A percentile compares a stretch with the other conserved stretches of the same genome.
Evolutionary conservation across 164 flowering plant genomes (phyloP).

Genomic region (Magnolia kwangsiensis): DNA sequence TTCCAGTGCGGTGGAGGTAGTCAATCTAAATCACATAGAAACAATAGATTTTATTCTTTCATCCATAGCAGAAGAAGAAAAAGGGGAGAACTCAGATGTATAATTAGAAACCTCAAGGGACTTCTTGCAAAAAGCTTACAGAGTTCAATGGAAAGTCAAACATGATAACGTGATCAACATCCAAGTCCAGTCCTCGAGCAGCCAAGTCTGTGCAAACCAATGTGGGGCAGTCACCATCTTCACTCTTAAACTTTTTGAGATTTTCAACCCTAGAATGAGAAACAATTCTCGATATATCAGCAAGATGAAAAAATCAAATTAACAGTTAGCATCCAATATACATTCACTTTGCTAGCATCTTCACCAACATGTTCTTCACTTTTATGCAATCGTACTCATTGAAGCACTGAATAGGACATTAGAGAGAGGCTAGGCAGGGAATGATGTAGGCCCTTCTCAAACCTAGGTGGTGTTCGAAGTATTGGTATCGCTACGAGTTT

Average conservation of each 20-base stretch:
- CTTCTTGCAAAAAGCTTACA: constrained; percentile 38
- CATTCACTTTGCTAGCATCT: neutral
- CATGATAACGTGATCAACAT: constrained; percentile 98
- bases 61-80: neutral
- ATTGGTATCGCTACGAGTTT: too few species aligned
- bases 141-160: constrained; percentile 91
- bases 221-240: constrained; percentile 92
- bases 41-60: neutral
- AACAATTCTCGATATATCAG: neutral
- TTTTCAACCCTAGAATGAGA: constrained; percentile 69
- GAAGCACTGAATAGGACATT: too few species aligned
- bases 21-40: constrained; percentile 59
- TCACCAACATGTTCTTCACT: too few species aligned
- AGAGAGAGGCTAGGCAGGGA: too few species aligned
- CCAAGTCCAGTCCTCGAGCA: constrained; percentile 95
- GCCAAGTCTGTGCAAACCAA: constrained; percentile 98
- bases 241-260: constrained; percentile 77
- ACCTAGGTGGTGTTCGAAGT: too few species aligned
- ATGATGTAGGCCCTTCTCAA: too few species aligned
- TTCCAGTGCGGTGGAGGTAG: constrained; percentile 97
- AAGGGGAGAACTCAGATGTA: neutral
- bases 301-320: neutral
- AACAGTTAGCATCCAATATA: neutral
- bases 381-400: too few species aligned
- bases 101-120: neutral